Percentiles rank a stretch among this genome's conserved stretches.
phyloP scores from a whole-genome alignment of 2,329 filamentous ascomycete species.

The Xylariaceae sp. region DNA sequence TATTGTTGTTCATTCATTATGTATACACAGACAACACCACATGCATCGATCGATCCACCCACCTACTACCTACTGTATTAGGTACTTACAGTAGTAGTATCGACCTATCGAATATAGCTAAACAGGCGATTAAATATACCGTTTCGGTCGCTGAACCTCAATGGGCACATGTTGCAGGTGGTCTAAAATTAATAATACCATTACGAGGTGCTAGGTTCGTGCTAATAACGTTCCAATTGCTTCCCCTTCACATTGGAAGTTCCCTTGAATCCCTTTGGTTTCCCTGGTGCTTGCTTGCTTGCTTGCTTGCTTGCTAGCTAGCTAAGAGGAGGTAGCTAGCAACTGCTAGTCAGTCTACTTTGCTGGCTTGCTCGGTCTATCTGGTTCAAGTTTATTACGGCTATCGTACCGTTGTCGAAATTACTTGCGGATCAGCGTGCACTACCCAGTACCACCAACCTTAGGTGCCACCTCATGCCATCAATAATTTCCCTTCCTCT shows the following conservation, averaged over 20 bases:
- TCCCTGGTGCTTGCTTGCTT: slow-evolving; percentile 6
- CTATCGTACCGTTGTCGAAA: slow-evolving; percentile 18
- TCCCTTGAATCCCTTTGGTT: no score
- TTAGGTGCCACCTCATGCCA: slow-evolving; percentile 16
- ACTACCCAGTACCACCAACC: neutral
- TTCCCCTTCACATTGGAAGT: no score
- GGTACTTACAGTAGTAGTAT: no score
- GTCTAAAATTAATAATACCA: no score
- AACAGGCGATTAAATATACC: neutral
- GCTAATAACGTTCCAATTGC: no score
- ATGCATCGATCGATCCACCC: no score
- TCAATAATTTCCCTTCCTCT: slow-evolving; percentile 20
- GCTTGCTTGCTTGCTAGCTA: neutral
- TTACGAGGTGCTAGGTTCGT: no score
- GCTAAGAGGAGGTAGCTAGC: no score
- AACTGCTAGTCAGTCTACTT: no score
- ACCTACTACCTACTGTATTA: no score
- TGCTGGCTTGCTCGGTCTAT: slow-evolving; percentile 13
- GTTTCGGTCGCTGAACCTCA: neutral
- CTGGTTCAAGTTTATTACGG: slow-evolving; percentile 10
- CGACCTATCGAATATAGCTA: slow-evolving; percentile 8
- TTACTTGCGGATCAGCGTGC: slow-evolving; percentile 13
- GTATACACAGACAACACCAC: neutral
- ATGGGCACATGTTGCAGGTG: no score
- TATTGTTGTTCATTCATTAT: neutral